These are phyloP conservation scores for Wickerhamomyces bisporus DNA, from an alignment of 805 yeast genomes.

Conservation along the genomic window DNA sequence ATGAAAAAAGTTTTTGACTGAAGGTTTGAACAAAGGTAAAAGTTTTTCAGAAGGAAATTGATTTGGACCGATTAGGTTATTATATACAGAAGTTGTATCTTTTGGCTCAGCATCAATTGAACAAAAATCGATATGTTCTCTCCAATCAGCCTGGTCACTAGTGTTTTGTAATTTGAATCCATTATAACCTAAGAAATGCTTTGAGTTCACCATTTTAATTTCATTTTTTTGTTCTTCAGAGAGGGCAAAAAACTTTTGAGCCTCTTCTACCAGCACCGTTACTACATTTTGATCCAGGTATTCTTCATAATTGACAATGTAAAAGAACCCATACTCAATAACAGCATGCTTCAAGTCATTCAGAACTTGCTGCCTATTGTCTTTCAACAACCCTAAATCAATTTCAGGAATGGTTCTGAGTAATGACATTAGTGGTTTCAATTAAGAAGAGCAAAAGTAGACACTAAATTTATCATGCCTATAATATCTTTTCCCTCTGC, in stretches of 20 bases:
- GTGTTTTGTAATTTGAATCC: constrained; percentile 37
- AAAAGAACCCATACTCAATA: constrained; percentile 35
- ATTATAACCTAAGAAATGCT: constrained; percentile 36
- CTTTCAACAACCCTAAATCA: constrained; percentile 8
- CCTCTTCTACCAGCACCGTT: constrained; percentile 24
- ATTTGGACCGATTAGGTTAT: constrained; percentile 37
- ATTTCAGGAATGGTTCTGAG: constrained; percentile 13
- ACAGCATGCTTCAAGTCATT: constrained; percentile 30
- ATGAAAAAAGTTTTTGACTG: constrained; percentile 23
- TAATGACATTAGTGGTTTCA: not conserved
- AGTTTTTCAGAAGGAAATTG: constrained; percentile 31
- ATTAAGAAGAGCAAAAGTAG: too few species aligned
- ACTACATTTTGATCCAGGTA: constrained; percentile 25
- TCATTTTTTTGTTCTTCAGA: constrained; percentile 28
- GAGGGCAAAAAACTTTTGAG: constrained; percentile 29
- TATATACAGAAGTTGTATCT: constrained; percentile 24
- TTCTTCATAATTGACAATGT: constrained; percentile 28
- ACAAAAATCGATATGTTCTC: constrained; percentile 38
- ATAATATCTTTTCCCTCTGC: too few species aligned
- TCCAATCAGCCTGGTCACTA: constrained; percentile 34
- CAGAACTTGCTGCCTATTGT: constrained; percentile 5
- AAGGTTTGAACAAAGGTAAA: constrained; percentile 29
- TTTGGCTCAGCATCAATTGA: constrained; percentile 20
- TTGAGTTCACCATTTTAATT: constrained; percentile 34
- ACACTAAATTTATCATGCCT: too few species aligned